Conservation (phyloP, 179 eudicot species). For the Drosera spatulata region DNA sequence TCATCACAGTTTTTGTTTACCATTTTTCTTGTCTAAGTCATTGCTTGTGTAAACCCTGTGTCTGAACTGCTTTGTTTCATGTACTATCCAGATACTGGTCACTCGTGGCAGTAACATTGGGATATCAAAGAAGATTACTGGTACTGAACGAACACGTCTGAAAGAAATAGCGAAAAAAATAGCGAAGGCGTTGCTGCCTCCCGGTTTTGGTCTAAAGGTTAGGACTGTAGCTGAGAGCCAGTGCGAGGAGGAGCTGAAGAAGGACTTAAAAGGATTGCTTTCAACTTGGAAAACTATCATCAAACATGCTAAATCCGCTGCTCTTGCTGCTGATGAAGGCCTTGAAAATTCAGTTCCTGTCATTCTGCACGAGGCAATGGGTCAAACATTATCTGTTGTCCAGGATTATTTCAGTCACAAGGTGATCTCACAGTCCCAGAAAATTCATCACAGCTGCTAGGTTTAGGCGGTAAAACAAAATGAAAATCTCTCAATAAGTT, state of each 20-base stretch:
- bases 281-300: conserved; percentile 15
- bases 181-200: conserved; percentile 45
- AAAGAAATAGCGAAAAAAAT: conserved; percentile 57
- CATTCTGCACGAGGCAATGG: too few species aligned
- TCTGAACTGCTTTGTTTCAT: conserved; percentile 4
- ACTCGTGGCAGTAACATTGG: conserved; percentile 57
- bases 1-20: neutral
- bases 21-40: conserved; percentile 1
- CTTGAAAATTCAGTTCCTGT: conserved; percentile 9
- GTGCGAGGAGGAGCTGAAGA: conserved; percentile 69
- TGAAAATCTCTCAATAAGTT: neutral
- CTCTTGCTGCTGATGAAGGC: conserved; percentile 85
- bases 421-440: too few species aligned
- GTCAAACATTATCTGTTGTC: too few species aligned
- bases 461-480: neutral
- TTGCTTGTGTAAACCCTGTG: neutral
- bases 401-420: too few species aligned
- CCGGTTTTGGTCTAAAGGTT: conserved; percentile 81
- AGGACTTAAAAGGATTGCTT: conserved; percentile 40
- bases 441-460: neutral
- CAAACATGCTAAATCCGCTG: conserved; percentile 69
- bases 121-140: conserved; percentile 72
- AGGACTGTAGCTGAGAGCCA: conserved; percentile 91
- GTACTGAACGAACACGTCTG: conserved; percentile 78
- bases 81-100: conserved; percentile 36